These are phyloP conservation scores for Alternaria brassicicola DNA, from an alignment of 2,329 filamentous ascomycete genomes.

Conservation along the genomic window DNA sequence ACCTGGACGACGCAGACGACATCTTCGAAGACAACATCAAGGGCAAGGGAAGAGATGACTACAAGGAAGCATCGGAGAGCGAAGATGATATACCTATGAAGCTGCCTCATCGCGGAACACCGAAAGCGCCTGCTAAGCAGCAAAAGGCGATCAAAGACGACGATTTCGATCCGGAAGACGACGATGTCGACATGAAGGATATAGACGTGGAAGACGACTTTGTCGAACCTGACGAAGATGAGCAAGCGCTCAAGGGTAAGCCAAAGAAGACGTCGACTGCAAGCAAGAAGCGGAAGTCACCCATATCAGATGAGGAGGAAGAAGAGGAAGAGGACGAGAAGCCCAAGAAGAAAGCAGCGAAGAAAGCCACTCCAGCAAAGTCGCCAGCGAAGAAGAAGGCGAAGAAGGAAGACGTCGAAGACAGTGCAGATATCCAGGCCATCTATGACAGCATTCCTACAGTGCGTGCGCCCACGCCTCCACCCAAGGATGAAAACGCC, in stretches of 20 bases:
- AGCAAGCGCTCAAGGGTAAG: slow-evolving; percentile 49
- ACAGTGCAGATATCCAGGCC: slow-evolving; percentile 75
- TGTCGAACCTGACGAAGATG: slow-evolving; percentile 52
- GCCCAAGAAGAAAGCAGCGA: slow-evolving; percentile 62
- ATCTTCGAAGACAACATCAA: slow-evolving; percentile 79
- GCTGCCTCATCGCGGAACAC: slow-evolving; percentile 47
- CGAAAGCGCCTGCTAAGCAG: slow-evolving; percentile 51
- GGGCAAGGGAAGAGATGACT: slow-evolving; percentile 68
- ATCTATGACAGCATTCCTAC: slow-evolving; percentile 89
- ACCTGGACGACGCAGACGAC: slow-evolving; percentile 71
- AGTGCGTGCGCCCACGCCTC: slow-evolving; percentile 82
- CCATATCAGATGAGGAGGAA: slow-evolving; percentile 61
- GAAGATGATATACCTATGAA: slow-evolving; percentile 38
- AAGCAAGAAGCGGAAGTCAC: slow-evolving; percentile 63
- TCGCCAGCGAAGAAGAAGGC: slow-evolving; percentile 62
- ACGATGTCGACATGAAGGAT: slow-evolving; percentile 62
- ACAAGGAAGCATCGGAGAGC: slow-evolving; percentile 62
- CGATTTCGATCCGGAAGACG: slow-evolving; percentile 49
- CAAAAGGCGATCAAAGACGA: slow-evolving; percentile 50
- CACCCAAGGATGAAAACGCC: slow-evolving; percentile 66
- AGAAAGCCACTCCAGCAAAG: slow-evolving; percentile 50
- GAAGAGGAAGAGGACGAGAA: slow-evolving; percentile 59
- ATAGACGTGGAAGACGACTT: slow-evolving; percentile 55
- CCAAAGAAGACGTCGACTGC: slow-evolving; percentile 45
- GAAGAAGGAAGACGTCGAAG: slow-evolving; percentile 70